Conservation (phyloP, 768 basidiomycete genomes). For the Leccinum ochraceum region DNA sequence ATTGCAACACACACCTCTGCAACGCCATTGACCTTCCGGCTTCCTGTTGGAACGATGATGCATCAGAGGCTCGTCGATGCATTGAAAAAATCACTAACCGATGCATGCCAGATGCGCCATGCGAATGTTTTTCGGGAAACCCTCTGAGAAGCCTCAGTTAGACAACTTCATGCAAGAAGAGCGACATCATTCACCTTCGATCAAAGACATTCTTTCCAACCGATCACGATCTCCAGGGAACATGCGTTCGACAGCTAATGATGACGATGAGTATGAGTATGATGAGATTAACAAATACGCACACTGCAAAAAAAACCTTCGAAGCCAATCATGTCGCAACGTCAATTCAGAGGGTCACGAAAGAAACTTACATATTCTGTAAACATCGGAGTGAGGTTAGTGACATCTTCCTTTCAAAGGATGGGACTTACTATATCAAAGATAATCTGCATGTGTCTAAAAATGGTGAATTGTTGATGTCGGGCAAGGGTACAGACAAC, state of each 20-base stretch:
- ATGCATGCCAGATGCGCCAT: constrained; percentile 94
- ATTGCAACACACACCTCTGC: constrained; percentile 60
- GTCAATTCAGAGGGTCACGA: background rate
- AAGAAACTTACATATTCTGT: constrained; percentile 39
- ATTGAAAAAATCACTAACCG: constrained; percentile 37
- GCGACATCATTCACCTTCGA: constrained; percentile 62
- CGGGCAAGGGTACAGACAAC: constrained; percentile 12
- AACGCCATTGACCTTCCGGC: constrained; percentile 91
- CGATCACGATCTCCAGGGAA: constrained; percentile 87
- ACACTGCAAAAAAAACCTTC: constrained; percentile 67
- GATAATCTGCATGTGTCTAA: constrained; percentile 86
- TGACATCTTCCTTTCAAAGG: background rate
- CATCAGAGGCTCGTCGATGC: background rate
- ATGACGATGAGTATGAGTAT: constrained; percentile 1
- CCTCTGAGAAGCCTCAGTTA: constrained; percentile 51
- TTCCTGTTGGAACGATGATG: constrained; percentile 41
- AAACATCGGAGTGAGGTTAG: constrained; percentile 16
- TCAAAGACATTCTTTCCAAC: constrained; percentile 85
- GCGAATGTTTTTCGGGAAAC: constrained; percentile 79
- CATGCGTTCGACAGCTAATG: constrained; percentile 76
- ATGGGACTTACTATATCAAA: constrained; percentile 72
- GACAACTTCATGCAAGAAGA: background rate
- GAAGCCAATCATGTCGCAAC: background rate
- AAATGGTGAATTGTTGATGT: background rate
- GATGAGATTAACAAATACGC: constrained; percentile 14